Conservation (phyloP, 2,329 filamentous ascomycete genomes). For the Aspergillus persii region DNA sequence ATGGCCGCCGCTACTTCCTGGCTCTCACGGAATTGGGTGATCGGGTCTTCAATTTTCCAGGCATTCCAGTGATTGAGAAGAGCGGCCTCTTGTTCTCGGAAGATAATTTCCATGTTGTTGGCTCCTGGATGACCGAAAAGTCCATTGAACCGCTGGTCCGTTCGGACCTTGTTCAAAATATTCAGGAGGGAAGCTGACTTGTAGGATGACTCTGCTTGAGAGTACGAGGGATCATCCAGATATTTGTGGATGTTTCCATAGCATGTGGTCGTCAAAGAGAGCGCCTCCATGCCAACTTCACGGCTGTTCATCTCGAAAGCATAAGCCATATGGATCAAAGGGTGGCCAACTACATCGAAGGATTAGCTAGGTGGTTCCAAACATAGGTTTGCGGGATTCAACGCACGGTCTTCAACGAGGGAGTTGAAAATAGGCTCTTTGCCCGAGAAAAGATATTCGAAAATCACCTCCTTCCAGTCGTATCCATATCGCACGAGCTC, state of each 20-base stretch:
- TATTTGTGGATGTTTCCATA: constrained; percentile 59
- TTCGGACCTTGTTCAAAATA: constrained; percentile 66
- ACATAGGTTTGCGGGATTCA: not conserved
- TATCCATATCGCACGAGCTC: constrained; percentile 74
- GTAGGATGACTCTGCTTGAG: constrained; percentile 58
- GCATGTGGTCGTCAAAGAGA: constrained; percentile 65
- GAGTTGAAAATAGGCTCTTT: constrained; percentile 77
- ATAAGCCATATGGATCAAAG: constrained; percentile 93
- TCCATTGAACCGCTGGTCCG: constrained; percentile 68
- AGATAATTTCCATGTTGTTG: constrained; percentile 65
- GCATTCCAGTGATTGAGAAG: constrained; percentile 89
- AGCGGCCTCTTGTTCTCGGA: constrained; percentile 65
- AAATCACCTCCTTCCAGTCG: constrained; percentile 76
- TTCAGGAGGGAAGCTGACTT: constrained; percentile 63
- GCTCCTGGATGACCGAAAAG: constrained; percentile 59
- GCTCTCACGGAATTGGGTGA: constrained; percentile 71
- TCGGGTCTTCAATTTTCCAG: constrained; percentile 70
- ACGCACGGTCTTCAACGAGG: constrained; percentile 73
- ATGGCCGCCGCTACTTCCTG: constrained; percentile 54
- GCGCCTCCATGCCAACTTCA: constrained; percentile 84
- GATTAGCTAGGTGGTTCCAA: not conserved
- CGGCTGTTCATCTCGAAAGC: constrained; percentile 84
- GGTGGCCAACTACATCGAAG: constrained; percentile 69
- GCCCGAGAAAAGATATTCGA: constrained; percentile 67
- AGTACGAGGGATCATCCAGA: constrained; percentile 71